Base-by-base conservation (phyloP, 108 stramenopile species). In the Nitzschia palea region DNA sequence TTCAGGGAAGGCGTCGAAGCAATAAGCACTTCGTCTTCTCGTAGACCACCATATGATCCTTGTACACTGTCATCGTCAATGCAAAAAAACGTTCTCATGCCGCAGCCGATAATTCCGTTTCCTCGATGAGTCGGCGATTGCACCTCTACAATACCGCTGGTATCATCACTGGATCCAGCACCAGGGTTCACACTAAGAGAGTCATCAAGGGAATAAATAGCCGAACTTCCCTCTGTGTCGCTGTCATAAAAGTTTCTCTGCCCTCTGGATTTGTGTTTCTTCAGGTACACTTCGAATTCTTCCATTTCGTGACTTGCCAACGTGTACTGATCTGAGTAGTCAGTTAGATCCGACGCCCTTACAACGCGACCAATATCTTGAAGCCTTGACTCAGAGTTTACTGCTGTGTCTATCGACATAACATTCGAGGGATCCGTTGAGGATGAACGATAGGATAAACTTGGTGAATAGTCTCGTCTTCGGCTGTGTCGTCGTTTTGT, bases 41-140 rank as follows among this genome's bases (percentile, higher is more conserved):
- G 31, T 6, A 65, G 65, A 17, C 65, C 65, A 9, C 65, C 65
- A 53, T 65, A 65, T 5, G 65, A 65, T 12, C 62, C 48, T 37
- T 65, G 45, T 3, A 40, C 35, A 8, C 45, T 54, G n/a, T 65
- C 65, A 20, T 65, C 65, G 51, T 65, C 65, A 6, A 53, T n/a
- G 22, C 59, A 60, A 23, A 60, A 60, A 26, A 40, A 60, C 1
- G 36, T 32, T 23, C 23, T 37, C 1, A 25, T 8, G 4, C 20
- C 37, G 25, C 59, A 60, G 33, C 27, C 12, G 2, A 36, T 40
- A 5, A 29, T 27, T 3, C 29, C 55, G 15, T 20, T 10, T 8
- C 22, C 22, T 40, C 40, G 40, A 3, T 10, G 3, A 6, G 40
- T 40, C 3, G 23, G 10, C 12, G 59, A 60, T 0, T 0, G 2